phyloP scores from a whole-genome alignment of 208 protist genomes.

The Leishmania gerbilli region DNA sequence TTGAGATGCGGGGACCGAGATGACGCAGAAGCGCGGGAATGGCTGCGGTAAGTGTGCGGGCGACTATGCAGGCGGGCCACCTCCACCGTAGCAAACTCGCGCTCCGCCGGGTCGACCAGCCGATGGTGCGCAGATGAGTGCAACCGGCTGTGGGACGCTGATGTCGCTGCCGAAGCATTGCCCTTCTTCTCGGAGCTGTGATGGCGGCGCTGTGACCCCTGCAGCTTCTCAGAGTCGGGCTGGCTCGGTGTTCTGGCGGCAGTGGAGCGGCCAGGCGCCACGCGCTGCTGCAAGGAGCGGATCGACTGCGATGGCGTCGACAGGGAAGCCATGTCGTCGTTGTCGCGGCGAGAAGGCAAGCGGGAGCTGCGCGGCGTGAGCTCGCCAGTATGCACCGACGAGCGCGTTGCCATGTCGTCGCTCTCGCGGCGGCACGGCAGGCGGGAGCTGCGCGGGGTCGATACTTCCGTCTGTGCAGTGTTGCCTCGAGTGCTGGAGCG shows the following conservation, averaged over 20 bases:
- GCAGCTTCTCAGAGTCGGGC: conserved; percentile 9
- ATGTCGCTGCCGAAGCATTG: neutral
- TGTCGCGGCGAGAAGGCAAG: conserved; percentile 30
- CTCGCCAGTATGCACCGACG: conserved; percentile 24
- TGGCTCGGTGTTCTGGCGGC: neutral
- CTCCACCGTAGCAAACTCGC: conserved; percentile 28
- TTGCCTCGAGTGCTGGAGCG: conserved; percentile 2
- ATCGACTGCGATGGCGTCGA: conserved; percentile 37
- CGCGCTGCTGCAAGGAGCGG: conserved; percentile 33
- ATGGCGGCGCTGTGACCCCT: conserved; percentile 12
- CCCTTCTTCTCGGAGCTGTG: conserved; percentile 8
- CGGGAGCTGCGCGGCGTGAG: conserved; percentile 40
- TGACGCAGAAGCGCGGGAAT: conserved; percentile 4
- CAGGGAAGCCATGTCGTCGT: conserved; percentile 24
- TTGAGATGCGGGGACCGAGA: conserved; percentile 7
- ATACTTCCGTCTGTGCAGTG: conserved; percentile 20
- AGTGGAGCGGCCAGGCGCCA: conserved; percentile 19
- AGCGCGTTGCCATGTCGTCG: conserved; percentile 23
- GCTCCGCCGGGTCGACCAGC: conserved; percentile 29
- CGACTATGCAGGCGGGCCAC: conserved; percentile 7
- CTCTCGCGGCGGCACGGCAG: conserved; percentile 32
- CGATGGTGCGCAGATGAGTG: conserved; percentile 18
- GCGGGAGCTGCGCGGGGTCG: conserved; percentile 33
- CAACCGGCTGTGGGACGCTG: neutral
- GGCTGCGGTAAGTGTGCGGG: conserved; percentile 12